Conservation (phyloP, 306 rosid genomes). For the Leucaena leucocephala region DNA sequence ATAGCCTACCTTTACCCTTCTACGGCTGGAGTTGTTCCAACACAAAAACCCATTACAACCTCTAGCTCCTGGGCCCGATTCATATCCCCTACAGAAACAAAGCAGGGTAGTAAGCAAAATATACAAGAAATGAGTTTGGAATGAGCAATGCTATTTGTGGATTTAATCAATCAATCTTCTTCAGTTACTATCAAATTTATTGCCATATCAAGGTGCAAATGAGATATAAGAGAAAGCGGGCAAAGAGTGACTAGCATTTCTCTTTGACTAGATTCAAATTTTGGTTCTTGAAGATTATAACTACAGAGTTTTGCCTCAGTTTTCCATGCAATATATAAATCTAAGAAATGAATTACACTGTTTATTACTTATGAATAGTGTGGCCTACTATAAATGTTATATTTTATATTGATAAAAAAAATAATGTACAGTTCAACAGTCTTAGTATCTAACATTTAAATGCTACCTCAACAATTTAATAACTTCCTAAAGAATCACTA, state of each 20-base stretch:
- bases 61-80: constrained; percentile 71
- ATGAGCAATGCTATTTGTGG: background rate
- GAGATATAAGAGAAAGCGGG: background rate
- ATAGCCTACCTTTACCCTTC: constrained; percentile 68
- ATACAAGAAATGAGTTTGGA: constrained; percentile 1
- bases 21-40: constrained; percentile 72
- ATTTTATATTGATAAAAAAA: background rate
- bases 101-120: constrained; percentile 23
- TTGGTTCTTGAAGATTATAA: background rate
- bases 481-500: background rate
- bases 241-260: background rate
- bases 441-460: constrained; percentile 2
- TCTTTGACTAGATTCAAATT: background rate
- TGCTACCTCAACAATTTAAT: constrained; percentile 3
- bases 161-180: background rate
- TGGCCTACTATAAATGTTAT: background rate
- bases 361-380: background rate
- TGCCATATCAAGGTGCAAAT: background rate
- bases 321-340: background rate
- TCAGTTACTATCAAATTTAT: background rate
- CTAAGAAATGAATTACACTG: background rate
- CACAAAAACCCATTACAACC: constrained; percentile 79
- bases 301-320: background rate
- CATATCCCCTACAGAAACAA: constrained; percentile 71
- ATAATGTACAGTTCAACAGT: background rate